Evolutionary conservation across 108 stramenopile genomes (phyloP).

Genomic region (Tribonema minus): DNA sequence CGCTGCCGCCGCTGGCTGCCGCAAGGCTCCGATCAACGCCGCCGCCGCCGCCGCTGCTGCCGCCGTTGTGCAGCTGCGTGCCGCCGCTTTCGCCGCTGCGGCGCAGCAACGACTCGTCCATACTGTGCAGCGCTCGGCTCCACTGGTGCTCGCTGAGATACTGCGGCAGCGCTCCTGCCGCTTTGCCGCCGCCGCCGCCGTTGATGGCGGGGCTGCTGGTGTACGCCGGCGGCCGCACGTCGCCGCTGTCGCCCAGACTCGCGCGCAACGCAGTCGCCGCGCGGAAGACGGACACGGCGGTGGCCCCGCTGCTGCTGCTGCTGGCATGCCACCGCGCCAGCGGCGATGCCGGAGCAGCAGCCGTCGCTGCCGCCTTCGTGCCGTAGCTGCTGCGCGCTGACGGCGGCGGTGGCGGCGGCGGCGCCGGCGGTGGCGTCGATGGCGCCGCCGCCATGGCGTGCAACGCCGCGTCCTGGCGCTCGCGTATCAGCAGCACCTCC

Average conservation of each 20-base stretch:
- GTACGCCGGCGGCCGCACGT: not conserved
- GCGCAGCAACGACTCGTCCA: no score
- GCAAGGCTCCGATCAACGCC: not conserved
- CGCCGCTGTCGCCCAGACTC: not conserved
- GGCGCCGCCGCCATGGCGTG: not conserved
- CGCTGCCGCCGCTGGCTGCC: not conserved
- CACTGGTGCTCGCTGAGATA: no score
- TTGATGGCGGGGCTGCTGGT: not conserved
- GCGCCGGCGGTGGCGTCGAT: not conserved
- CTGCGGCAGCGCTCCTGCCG: not conserved
- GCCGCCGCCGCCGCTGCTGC: not conserved
- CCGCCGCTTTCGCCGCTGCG: not conserved
- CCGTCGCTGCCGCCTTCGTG: not conserved
- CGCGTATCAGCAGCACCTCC: not conserved
- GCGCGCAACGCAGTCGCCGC: not conserved
- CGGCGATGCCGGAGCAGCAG: not conserved
- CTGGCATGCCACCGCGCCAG: not conserved
- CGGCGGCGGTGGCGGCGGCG: not conserved
- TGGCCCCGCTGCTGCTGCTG: not conserved
- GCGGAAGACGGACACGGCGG: not conserved
- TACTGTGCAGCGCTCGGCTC: no score
- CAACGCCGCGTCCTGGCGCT: not conserved
- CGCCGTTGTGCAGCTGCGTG: not conserved
- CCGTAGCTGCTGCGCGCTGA: not conserved
- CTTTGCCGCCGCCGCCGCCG: not conserved